Conservation (phyloP, 1,284 basidiomycete genomes). For the Ustanciosporium gigantosporum region DNA sequence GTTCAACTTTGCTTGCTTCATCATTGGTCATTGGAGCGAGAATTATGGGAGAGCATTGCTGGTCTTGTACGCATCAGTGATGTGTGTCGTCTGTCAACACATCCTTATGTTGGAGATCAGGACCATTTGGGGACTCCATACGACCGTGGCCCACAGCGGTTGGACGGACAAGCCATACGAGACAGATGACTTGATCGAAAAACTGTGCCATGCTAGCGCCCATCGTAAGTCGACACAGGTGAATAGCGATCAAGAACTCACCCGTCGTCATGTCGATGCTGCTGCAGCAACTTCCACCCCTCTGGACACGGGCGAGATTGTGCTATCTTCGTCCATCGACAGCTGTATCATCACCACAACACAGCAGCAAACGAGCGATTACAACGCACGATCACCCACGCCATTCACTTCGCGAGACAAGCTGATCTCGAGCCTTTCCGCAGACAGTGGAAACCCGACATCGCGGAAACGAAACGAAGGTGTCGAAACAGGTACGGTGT, state of each 20-base stretch:
- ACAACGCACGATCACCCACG: background rate
- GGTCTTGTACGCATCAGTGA: constrained; percentile 38
- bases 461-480: too few relatives aligned
- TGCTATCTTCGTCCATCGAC: background rate
- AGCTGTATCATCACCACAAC: too few relatives aligned
- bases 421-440: too few relatives aligned
- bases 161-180: constrained; percentile 1
- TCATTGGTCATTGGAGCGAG: constrained; percentile 17
- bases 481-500: constrained; percentile 5
- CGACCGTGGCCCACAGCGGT: background rate
- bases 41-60: constrained; percentile 37
- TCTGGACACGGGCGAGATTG: too few relatives aligned
- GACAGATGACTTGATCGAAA: constrained; percentile 11
- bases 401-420: background rate
- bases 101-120: constrained; percentile 41
- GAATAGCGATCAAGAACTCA: too few relatives aligned
- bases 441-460: too few relatives aligned
- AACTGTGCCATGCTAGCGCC: too few relatives aligned
- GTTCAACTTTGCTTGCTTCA: constrained; percentile 46
- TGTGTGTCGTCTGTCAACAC: constrained; percentile 46
- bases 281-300: too few relatives aligned
- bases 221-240: too few relatives aligned
- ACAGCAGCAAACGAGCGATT: too few relatives aligned
- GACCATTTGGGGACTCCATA: constrained; percentile 19
- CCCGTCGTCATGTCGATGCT: too few relatives aligned